Conservation (phyloP, 768 basidiomycete species). For the Suillus paluster region DNA sequence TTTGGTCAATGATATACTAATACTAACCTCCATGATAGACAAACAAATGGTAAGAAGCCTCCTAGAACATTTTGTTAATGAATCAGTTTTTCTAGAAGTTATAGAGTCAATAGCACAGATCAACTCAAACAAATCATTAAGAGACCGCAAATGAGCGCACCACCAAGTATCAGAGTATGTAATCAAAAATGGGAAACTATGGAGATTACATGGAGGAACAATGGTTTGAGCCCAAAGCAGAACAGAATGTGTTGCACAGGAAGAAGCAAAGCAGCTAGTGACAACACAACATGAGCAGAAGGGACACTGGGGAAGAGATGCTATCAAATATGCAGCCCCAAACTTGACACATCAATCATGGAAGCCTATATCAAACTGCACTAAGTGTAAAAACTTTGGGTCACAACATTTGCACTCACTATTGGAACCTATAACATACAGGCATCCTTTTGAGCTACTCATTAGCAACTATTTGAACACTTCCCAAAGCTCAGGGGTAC, state of each 20-base stretch:
- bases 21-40: too few relatives aligned
- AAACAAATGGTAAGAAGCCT: too few relatives aligned
- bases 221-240: too few relatives aligned
- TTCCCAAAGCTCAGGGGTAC: constrained; percentile 23
- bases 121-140: too few relatives aligned
- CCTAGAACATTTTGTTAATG: too few relatives aligned
- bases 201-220: not conserved
- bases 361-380: constrained; percentile 19
- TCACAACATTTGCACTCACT: too few relatives aligned
- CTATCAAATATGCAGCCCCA: constrained; percentile 36
- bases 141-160: not conserved
- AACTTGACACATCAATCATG: constrained; percentile 24
- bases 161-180: not conserved
- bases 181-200: not conserved
- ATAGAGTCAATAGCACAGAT: not conserved
- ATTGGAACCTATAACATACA: too few relatives aligned
- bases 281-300: constrained; percentile 9
- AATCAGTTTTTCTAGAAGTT: too few relatives aligned
- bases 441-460: constrained; percentile 26
- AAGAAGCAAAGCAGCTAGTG: constrained; percentile 24
- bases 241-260: constrained; percentile 32
- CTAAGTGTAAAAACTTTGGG: too few relatives aligned
- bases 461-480: constrained; percentile 25
- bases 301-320: constrained; percentile 41
- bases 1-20: too few relatives aligned